phyloP scores from a whole-genome alignment of 495 filamentous ascomycete species.

The Elasticomyces elasticus region DNA sequence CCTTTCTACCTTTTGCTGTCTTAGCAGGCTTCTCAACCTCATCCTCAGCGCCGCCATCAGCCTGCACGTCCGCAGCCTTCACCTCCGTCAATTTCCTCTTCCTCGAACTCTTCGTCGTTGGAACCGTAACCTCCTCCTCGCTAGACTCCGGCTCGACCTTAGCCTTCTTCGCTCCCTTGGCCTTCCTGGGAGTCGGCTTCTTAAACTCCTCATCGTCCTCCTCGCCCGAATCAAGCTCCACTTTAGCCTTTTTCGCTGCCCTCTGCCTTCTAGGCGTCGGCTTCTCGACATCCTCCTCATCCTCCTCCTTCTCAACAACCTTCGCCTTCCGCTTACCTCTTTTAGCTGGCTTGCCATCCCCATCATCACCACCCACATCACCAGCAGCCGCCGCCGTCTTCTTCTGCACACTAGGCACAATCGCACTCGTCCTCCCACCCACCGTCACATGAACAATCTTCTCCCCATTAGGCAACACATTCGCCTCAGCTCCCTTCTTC shows the following conservation, averaged over 20 bases:
- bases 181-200: conserved; percentile 8
- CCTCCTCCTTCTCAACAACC: conserved; percentile 7
- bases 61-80: too few species aligned
- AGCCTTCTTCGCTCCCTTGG: neutral
- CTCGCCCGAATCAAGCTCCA: too few species aligned
- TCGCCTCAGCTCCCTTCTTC: conserved; percentile 64
- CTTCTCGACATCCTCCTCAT: conserved; percentile 13
- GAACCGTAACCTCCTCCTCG: neutral
- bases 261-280: neutral
- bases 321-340: conserved; percentile 15
- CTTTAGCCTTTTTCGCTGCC: neutral
- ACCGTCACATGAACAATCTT: conserved; percentile 77
- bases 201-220: conserved; percentile 15
- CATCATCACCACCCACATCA: conserved; percentile 25
- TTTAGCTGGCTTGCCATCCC: conserved; percentile 1
- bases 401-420: conserved; percentile 77
- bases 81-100: conserved; percentile 5
- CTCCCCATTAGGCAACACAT: conserved; percentile 67
- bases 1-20: conserved; percentile 1
- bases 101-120: conserved; percentile 2
- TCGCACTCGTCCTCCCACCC: conserved; percentile 77
- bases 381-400: conserved; percentile 50
- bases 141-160: neutral
- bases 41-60: conserved; percentile 7
- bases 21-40: neutral